Conservation (phyloP, 305 asterid genomes). For the Ruellia speciosa region DNA sequence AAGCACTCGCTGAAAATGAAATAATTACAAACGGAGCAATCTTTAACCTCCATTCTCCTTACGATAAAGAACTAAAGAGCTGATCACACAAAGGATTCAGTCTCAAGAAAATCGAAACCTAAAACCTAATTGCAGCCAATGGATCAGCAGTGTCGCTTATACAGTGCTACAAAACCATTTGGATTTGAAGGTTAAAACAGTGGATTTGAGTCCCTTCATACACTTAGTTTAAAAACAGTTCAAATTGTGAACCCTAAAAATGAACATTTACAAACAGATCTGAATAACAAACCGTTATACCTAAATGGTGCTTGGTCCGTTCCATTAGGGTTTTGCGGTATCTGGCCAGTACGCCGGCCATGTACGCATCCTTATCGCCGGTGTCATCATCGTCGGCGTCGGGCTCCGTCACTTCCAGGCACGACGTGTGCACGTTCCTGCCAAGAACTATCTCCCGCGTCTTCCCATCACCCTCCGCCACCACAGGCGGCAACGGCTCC, state of each 20-base stretch:
- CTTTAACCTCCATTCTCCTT: too few relatives aligned
- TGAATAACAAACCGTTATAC: constrained; percentile 25
- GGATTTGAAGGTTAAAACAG: too few relatives aligned
- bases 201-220: too few relatives aligned
- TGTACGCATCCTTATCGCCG: constrained; percentile 87
- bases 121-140: too few relatives aligned
- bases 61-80: too few relatives aligned
- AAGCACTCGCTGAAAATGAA: neutral
- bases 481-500: constrained; percentile 36
- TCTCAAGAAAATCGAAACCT: too few relatives aligned
- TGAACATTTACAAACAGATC: constrained; percentile 9
- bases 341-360: constrained; percentile 89
- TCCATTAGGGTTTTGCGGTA: constrained; percentile 69
- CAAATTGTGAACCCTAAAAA: too few relatives aligned
- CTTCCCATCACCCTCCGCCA: constrained; percentile 20
- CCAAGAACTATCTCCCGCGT: constrained; percentile 70
- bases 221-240: too few relatives aligned
- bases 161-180: too few relatives aligned
- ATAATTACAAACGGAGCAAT: too few relatives aligned
- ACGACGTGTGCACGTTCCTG: constrained; percentile 69
- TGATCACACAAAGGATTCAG: too few relatives aligned
- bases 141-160: too few relatives aligned
- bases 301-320: constrained; percentile 87
- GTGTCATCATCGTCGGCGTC: constrained; percentile 88
- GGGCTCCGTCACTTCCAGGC: constrained; percentile 90